Evolutionary conservation across 441 rosid genomes (phyloP).

Genomic region (Croton laevigatus): DNA sequence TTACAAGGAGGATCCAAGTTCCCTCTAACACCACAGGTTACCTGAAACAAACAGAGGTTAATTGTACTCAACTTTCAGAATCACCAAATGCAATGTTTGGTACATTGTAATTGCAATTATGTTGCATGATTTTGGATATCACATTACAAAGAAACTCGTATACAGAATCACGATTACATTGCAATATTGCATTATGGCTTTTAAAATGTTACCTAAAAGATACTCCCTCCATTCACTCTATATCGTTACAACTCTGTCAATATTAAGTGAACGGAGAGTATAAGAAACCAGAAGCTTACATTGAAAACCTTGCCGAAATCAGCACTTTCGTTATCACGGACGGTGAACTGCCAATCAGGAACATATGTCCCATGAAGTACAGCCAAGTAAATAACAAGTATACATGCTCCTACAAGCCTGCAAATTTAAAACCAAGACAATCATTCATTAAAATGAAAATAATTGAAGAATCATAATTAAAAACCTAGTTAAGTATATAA

Average conservation of each 20-base stretch:
- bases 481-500: neutral
- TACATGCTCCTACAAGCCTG: constrained; percentile 63
- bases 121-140: no score
- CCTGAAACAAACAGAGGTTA: constrained; percentile 36
- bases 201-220: no score
- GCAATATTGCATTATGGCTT: no score
- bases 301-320: constrained; percentile 58
- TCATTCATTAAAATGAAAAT: neutral
- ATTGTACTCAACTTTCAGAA: neutral
- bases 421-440: constrained; percentile 19
- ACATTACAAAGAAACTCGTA: no score
- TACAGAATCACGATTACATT: no score
- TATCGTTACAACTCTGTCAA: no score
- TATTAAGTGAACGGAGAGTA: neutral
- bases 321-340: constrained; percentile 36
- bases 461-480: neutral
- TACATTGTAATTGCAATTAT: no score
- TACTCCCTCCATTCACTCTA: no score
- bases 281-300: constrained; percentile 40
- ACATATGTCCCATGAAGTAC: constrained; percentile 61
- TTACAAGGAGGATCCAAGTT: constrained; percentile 80
- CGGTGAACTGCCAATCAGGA: constrained; percentile 79
- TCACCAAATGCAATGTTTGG: no score
- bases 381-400: constrained; percentile 51
- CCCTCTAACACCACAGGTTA: constrained; percentile 67